Percentiles rank a stretch among this genome's conserved stretches.
Conservation (phyloP, 2,329 filamentous ascomycete species). For the Xylariaceae sp. region DNA sequence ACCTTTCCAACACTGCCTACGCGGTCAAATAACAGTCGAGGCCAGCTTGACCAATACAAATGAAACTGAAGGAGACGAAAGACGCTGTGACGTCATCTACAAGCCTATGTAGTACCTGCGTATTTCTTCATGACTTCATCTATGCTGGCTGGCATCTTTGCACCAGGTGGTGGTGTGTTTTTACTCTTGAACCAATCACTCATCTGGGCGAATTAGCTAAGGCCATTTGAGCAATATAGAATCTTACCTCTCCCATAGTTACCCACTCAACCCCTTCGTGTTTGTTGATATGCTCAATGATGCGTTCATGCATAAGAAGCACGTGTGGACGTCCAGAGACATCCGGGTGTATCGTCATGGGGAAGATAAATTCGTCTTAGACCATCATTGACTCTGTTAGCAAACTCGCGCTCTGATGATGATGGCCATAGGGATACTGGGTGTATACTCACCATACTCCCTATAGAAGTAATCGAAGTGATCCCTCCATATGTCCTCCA, state of each 20-base stretch:
- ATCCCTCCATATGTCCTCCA: slow-evolving; percentile 70
- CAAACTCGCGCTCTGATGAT: not conserved
- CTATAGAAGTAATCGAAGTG: slow-evolving; percentile 78
- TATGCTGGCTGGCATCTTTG: slow-evolving; percentile 58
- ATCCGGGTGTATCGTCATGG: slow-evolving; percentile 79
- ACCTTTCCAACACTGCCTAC: no score
- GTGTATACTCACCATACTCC: slow-evolving; percentile 67
- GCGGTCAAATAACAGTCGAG: not conserved
- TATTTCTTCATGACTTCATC: slow-evolving; percentile 28
- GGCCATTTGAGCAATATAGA: not conserved
- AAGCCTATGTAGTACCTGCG: not conserved
- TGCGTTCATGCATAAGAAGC: slow-evolving; percentile 25
- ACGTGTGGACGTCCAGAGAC: slow-evolving; percentile 69
- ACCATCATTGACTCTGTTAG: not conserved
- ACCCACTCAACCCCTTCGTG: slow-evolving; percentile 36
- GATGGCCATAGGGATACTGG: no score
- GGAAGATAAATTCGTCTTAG: slow-evolving; percentile 73
- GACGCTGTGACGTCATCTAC: not conserved
- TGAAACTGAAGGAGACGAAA: not conserved
- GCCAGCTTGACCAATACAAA: no score
- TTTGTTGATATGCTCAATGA: slow-evolving; percentile 50
- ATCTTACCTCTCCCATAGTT: slow-evolving; percentile 39
- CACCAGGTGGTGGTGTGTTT: slow-evolving; percentile 62
- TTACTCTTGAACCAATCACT: slow-evolving; percentile 75
- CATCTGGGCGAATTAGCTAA: slow-evolving; percentile 56